Conservation (phyloP, 2,329 filamentous ascomycete species). For the Cladorrhinum sp. region DNA sequence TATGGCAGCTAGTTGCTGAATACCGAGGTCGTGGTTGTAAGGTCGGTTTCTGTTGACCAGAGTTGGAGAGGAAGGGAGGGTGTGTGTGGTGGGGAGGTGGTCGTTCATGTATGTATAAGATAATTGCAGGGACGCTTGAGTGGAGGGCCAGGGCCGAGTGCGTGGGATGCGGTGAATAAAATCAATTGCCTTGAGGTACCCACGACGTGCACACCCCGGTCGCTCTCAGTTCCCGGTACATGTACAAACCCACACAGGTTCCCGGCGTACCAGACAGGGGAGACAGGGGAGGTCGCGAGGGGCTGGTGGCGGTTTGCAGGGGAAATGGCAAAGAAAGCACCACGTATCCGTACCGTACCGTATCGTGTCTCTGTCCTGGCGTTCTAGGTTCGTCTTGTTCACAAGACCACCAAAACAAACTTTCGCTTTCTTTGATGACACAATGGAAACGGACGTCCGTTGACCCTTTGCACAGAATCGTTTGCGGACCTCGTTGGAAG, state of each 20-base stretch:
- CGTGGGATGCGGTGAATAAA: constrained; percentile 27
- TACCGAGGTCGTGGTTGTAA: constrained; percentile 14
- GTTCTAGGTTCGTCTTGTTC: background rate
- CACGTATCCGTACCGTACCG: background rate
- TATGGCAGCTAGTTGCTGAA: constrained; percentile 9
- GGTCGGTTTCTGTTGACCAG: constrained; percentile 20
- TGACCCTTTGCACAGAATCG: background rate
- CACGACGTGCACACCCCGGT: constrained; percentile 20
- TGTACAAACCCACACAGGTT: constrained; percentile 25
- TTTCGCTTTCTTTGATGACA: background rate
- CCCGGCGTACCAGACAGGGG: constrained; percentile 27
- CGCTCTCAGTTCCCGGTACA: constrained; percentile 26
- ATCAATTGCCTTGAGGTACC: constrained; percentile 26
- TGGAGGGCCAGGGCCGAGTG: constrained; percentile 20
- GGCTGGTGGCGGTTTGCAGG: constrained; percentile 19
- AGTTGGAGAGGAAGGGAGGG: constrained; percentile 18
- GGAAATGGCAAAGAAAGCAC: constrained; percentile 1
- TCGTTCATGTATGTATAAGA: constrained; percentile 27
- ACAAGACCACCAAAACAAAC: constrained; percentile 1
- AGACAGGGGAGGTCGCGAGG: background rate
- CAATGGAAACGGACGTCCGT: background rate
- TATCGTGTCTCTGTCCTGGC: background rate
- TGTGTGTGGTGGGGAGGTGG: constrained; percentile 27
- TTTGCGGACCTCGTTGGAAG: background rate
- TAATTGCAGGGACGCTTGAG: constrained; percentile 22